These are phyloP conservation scores for Kurtzmaniella cleridarum DNA, from an alignment of 805 yeast genomes.

Conservation along the genomic window DNA sequence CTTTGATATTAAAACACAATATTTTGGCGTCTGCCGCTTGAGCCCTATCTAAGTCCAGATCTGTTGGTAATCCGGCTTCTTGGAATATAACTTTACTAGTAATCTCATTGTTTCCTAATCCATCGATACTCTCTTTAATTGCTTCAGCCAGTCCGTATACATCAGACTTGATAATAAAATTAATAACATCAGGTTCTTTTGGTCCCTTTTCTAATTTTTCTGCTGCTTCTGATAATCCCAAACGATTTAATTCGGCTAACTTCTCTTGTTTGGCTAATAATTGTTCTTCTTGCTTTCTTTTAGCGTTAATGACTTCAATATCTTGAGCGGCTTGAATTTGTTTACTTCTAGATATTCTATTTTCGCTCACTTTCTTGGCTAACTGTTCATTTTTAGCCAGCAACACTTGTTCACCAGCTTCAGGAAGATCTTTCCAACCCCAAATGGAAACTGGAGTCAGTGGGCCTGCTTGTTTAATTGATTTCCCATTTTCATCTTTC, in stretches of 20 bases:
- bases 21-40: slow-evolving; percentile 54
- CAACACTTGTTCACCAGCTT: slow-evolving; percentile 79
- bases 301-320: slow-evolving; percentile 66
- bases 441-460: slow-evolving; percentile 85
- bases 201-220: slow-evolving; percentile 19
- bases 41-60: slow-evolving; percentile 37
- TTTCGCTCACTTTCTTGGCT: slow-evolving; percentile 71
- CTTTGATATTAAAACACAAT: slow-evolving; percentile 69
- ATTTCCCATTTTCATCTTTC: slow-evolving; percentile 66
- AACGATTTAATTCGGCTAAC: slow-evolving; percentile 50
- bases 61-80: slow-evolving; percentile 74
- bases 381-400: slow-evolving; percentile 68
- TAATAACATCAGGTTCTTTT: slow-evolving; percentile 18
- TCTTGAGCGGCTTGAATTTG: slow-evolving; percentile 55
- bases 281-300: slow-evolving; percentile 50
- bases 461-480: slow-evolving; percentile 66
- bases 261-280: slow-evolving; percentile 49
- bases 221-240: slow-evolving; percentile 45
- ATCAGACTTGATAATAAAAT: slow-evolving; percentile 81
- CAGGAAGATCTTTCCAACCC: slow-evolving; percentile 94
- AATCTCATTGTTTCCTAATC: slow-evolving; percentile 86
- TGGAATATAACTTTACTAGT: slow-evolving; percentile 60
- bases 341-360: slow-evolving; percentile 51
- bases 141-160: slow-evolving; percentile 96
- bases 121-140: slow-evolving; percentile 70